Base-by-base conservation (phyloP, 148 eudicot species). In the Rhododendron griersonianum region DNA sequence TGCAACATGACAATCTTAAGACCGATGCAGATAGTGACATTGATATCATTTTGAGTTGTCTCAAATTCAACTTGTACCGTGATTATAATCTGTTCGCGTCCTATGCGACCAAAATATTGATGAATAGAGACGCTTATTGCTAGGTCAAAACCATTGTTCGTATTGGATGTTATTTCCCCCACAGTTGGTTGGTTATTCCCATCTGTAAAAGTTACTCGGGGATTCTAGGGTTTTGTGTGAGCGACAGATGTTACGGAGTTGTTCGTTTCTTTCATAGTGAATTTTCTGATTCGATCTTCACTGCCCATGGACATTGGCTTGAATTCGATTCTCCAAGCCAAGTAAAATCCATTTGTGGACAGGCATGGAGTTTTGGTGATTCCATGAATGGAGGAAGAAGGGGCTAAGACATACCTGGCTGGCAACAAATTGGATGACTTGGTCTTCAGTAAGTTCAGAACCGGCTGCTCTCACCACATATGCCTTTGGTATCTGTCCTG, bases 401-500 rank as follows among this genome's bases (percentile, higher is more conserved):
- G 80, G 23, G 55, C 41, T 4, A 48, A 80, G 41, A 76, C 86
- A 53, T 67, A 90, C 94, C 94, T 92, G 92, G 14, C 71, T 83
- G 85, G 90, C 90, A 53, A 90, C 92, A 81, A 89, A 92, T 81
- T 89, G 86, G 84, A 90, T 91, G 80, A 92, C 85, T 89, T 92
- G 90, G 74, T 89, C 89, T 88, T 88, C 90, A 51, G 84, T 84
- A 25, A 92, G 90, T 48, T 82, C 81, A 79, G 90, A 82, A 82
- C 55, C 90, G 41, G 87, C 77, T 84, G 90, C 89, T 87, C 85
- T 89, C 85, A 92, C 94, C 48, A 92, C 89, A 83, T 88, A 91
- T 35, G 94, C 94, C 89, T 90, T 65, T 0, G 94, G 92, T 78
- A 92, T 88, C 85, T 89, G 87, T 86, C 94, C 94, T 78, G 94